Base-by-base conservation (phyloP, 345 rosid species). In the Euphorbia peplus region DNA sequence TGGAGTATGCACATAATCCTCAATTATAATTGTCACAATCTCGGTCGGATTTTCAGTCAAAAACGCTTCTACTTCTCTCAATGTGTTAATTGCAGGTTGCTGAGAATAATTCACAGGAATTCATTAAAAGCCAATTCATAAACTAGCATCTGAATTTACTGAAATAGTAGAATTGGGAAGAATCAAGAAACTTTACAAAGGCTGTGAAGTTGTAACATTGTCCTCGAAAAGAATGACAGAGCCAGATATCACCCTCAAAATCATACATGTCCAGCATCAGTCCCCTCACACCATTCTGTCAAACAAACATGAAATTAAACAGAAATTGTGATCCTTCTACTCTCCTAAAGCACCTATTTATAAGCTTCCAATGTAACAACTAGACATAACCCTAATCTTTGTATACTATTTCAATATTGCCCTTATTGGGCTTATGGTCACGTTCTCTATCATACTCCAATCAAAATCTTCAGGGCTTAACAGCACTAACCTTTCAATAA, bases 211-310 rank as follows among this genome's bases (percentile, higher is more conserved):
- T 91, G 87, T 80, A 93, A 69, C 98, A 91, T 83, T 91, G 93
- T 29, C 98, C 97, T 39, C 72, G 81, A 80, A 91, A 90, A 0
- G 98, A 93, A 83, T 93, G 98, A 74, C 98, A 91, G 39, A 93
- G 98, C 98, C 98, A 93, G 53, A 93, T 85, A 75, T 93, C 97
- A 8, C 76, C 81, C 60, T 86, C 73, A 53, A 87, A 91, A 78
- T 95, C 96, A 64, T 95, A 95, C 99, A 95, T 90, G 78, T 95
- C 99, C 81, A 95, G 70, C 99, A 91, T 95, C 78, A 95, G 78
- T 63, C 96, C 96, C 72, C 99, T 88, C 72, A 83, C 99, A 67
- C 99, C 97, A 83, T 95, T 95, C 99, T 95, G 74, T 35, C 73
- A 63, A 59, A 61, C 63, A 71, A 16, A 29, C 82, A 82, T 55